Evolutionary conservation across 345 rosid species (phyloP).

Genomic region (Hibiscus tridactylites): DNA sequence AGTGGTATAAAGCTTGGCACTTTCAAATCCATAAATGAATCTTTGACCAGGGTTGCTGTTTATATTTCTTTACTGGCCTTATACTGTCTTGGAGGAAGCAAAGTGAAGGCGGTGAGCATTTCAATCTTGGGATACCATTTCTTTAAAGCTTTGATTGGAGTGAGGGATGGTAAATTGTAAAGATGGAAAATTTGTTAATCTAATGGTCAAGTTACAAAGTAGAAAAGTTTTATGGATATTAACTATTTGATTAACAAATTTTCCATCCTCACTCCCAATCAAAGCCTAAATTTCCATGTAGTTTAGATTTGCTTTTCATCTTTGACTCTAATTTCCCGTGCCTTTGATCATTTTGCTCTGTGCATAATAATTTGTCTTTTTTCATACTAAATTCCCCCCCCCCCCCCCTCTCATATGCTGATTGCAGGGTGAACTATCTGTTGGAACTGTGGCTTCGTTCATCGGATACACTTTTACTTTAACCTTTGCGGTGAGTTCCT

Average conservation of each 20-base stretch:
- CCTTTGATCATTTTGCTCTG: background rate
- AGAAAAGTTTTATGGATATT: no score
- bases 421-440: slow-evolving; percentile 81
- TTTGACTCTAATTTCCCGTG: background rate
- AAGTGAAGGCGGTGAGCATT: slow-evolving; percentile 85
- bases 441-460: slow-evolving; percentile 87
- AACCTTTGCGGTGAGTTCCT: slow-evolving; percentile 76
- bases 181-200: background rate
- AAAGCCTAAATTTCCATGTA: background rate
- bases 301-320: background rate
- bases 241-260: no score
- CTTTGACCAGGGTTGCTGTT: slow-evolving; percentile 85
- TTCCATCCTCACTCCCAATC: no score
- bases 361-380: background rate
- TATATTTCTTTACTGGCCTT: slow-evolving; percentile 79
- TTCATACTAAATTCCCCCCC: background rate
- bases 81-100: slow-evolving; percentile 88
- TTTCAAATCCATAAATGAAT: slow-evolving; percentile 83
- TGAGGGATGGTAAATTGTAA: background rate
- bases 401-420: background rate
- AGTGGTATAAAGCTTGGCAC: slow-evolving; percentile 92
- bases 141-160: background rate
- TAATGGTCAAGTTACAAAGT: no score
- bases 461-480: slow-evolving; percentile 92
- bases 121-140: slow-evolving; percentile 14